Evolutionary conservation across 768 basidiomycete genomes (phyloP).

Genomic region (Pisolithus marmoratus): DNA sequence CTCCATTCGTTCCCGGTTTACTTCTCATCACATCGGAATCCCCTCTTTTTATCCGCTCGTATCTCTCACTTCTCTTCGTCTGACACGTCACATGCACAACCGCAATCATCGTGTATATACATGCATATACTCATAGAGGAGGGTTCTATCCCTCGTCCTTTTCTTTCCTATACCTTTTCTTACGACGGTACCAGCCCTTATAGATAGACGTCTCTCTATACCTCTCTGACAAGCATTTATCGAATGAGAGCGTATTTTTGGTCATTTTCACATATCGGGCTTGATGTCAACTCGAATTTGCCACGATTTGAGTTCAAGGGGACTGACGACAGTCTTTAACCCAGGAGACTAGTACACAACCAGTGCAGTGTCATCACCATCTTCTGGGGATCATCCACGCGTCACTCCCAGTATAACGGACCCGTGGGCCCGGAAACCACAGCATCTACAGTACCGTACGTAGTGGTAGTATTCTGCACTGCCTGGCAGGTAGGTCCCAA

Average conservation of each 20-base stretch:
- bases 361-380: no score
- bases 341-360: background rate
- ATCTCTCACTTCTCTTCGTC: background rate
- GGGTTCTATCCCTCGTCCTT: background rate
- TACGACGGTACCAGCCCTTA: background rate
- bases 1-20: background rate
- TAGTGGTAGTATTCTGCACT: no score
- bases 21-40: background rate
- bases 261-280: background rate
- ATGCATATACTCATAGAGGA: conserved; percentile 4
- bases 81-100: background rate
- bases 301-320: no score
- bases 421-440: no score
- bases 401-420: no score
- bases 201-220: background rate
- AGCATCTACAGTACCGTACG: no score
- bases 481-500: no score
- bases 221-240: background rate
- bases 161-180: background rate
- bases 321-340: background rate
- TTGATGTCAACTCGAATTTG: background rate
- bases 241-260: background rate
- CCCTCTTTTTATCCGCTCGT: background rate
- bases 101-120: background rate
- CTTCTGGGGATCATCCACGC: no score